Base-by-base conservation (phyloP, 1,284 basidiomycete species). In the Trametes sp. region DNA sequence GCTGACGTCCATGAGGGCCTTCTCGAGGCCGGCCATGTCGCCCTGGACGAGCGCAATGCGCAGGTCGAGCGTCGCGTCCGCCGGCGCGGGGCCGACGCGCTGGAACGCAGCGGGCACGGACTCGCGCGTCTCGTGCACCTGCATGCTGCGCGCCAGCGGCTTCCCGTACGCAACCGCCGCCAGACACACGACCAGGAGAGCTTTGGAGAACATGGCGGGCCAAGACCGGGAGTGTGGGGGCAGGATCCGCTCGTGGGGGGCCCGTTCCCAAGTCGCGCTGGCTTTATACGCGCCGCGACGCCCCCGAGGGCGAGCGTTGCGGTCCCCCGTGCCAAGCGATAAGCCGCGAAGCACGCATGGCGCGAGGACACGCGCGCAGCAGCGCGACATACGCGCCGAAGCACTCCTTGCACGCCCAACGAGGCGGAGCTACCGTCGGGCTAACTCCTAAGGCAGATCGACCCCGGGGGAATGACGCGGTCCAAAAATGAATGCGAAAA, bases 21-120 rank as follows among this genome's bases (percentile, higher is more conserved):
- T 67, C 66, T 78, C 73, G 35, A 81, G 76, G 9, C 78, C 80
- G 9, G 68, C 70, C 36, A 74, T 70, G 64, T 81, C 62, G 64
- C 59, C 70, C 63, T 75, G 75, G 44, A 69, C 71, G 57, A 79
- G 74, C 48, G 74, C 76, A 29, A 79, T 68, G 41, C 75, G 74
- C 60, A 78, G 62, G 59, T 72, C 70, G 35, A 79, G 69, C 44
- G 64, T 64, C 28, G 70, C 63, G 54, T 73, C 69, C 4, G 67
- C 60, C 3, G 74, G 53, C 8, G 77, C 75, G 19, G 74, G 49
- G 26, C 73, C 73, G 26, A 57, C 57, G 57, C 68, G 59, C 33
- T 66, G 58, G 68, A 74, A 78, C 46, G 73, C 75, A 6, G 55
- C 56, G 11, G 77, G 77, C 28, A 70, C 55, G 28, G 50, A 59